Percentiles rank a stretch among this genome's conserved stretches.
phyloP scores from a whole-genome alignment of 768 basidiomycete species.

The Xerocomus spinulosus region DNA sequence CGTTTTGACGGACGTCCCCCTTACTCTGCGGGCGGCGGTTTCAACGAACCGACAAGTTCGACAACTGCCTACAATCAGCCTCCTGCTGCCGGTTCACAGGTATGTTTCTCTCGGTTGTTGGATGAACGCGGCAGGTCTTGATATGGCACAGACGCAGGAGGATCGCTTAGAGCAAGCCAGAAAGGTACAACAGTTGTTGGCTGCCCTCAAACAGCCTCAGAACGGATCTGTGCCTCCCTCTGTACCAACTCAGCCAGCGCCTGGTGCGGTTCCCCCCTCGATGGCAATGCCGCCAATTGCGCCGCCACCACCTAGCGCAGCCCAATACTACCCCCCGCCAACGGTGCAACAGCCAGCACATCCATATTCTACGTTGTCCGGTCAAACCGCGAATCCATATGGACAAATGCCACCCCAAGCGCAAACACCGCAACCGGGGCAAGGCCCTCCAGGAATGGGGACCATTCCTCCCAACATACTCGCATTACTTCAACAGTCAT shows the following conservation, averaged over 20 bases:
- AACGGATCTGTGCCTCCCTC: conserved; percentile 23
- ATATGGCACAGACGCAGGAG: conserved; percentile 35
- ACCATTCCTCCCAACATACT: conserved; percentile 64
- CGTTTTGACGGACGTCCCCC: conserved; percentile 42
- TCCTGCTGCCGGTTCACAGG: conserved; percentile 23
- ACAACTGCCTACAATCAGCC: conserved; percentile 25
- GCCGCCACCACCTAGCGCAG: conserved; percentile 26
- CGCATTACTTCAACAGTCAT: conserved; percentile 57
- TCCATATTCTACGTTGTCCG: conserved; percentile 22
- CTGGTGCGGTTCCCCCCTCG: conserved; percentile 32
- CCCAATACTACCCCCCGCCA: conserved; percentile 43
- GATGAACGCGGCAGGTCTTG: neutral
- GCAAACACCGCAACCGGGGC: conserved; percentile 31
- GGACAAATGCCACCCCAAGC: conserved; percentile 27
- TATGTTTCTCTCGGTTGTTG: conserved; percentile 18
- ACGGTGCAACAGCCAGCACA: conserved; percentile 27
- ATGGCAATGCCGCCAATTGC: conserved; percentile 35
- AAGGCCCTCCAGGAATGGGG: conserved; percentile 32
- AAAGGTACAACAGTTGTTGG: conserved; percentile 79
- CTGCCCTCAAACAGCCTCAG: conserved; percentile 72
- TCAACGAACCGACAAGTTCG: conserved; percentile 24
- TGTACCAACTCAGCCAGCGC: conserved; percentile 24
- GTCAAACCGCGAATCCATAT: conserved; percentile 23
- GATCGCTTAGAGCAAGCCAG: conserved; percentile 86
- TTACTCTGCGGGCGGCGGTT: conserved; percentile 23